Conservation (phyloP, 2,329 filamentous ascomycete genomes). For the Cryphonectria parasitica region DNA sequence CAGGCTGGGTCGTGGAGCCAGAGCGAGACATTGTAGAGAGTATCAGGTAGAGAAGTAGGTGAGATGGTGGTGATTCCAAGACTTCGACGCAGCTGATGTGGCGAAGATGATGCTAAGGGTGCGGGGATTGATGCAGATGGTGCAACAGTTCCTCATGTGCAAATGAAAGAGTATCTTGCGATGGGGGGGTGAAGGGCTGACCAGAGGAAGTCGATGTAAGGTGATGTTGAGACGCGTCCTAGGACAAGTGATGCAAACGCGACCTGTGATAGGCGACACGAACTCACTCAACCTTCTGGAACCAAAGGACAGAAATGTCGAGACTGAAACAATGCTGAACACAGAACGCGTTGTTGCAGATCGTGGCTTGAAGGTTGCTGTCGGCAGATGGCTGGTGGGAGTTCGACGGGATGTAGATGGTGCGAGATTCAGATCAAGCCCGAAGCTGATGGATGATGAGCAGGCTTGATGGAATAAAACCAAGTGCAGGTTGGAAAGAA, state of each 20-base stretch:
- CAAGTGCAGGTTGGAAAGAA: neutral
- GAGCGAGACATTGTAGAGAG: neutral
- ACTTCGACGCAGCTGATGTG: neutral
- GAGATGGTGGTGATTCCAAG: neutral
- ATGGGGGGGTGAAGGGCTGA: neutral
- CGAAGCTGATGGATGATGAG: neutral
- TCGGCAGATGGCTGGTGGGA: neutral
- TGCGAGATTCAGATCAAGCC: neutral
- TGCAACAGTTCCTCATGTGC: neutral
- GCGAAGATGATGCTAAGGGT: neutral
- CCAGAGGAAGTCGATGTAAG: neutral
- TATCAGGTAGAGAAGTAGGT: neutral
- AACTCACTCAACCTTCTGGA: neutral
- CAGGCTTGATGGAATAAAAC: neutral
- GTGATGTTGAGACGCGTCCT: neutral
- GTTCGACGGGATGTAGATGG: neutral
- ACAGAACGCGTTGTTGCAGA: neutral
- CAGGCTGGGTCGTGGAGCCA: neutral
- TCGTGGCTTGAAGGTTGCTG: slow-evolving; percentile 11
- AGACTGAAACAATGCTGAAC: neutral
- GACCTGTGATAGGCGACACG: neutral
- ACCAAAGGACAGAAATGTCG: neutral
- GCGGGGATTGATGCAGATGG: neutral
- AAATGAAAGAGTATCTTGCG: neutral
- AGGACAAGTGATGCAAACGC: slow-evolving; percentile 9